A percentile compares a stretch with the other conserved stretches of the same genome.
Evolutionary conservation across 2,329 filamentous ascomycete genomes (phyloP).

Genomic region (Fusarium sp.): DNA sequence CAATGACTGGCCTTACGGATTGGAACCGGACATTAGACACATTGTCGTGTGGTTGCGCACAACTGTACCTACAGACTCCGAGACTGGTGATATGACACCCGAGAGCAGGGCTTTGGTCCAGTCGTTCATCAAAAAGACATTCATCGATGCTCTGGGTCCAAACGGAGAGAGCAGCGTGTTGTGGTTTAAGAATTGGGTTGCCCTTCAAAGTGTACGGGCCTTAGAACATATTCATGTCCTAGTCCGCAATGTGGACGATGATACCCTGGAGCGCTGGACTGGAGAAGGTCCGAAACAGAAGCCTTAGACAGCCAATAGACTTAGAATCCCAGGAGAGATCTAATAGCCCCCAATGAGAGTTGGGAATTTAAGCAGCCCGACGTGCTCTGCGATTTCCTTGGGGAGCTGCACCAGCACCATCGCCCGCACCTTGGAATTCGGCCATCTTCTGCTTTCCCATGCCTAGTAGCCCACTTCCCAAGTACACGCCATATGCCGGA

Average conservation of each 20-base stretch:
- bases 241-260: constrained; percentile 64
- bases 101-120: constrained; percentile 72
- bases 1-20: constrained; percentile 95
- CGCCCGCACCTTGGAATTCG: constrained; percentile 53
- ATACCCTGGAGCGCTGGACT: constrained; percentile 65
- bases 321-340: constrained; percentile 1
- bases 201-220: constrained; percentile 85
- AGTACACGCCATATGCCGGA: constrained; percentile 65
- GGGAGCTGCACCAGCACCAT: constrained; percentile 49
- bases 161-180: constrained; percentile 65
- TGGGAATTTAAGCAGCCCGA: constrained; percentile 57
- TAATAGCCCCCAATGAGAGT: not conserved
- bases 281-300: constrained; percentile 55
- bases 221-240: constrained; percentile 91
- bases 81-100: constrained; percentile 77
- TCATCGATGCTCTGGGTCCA: constrained; percentile 66
- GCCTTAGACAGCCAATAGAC: constrained; percentile 18
- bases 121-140: constrained; percentile 75
- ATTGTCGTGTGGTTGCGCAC: constrained; percentile 94
- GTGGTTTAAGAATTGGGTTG: constrained; percentile 97
- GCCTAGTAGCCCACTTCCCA: constrained; percentile 64
- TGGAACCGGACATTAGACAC: constrained; percentile 75
- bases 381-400: constrained; percentile 65
- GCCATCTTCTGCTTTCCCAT: constrained; percentile 65
- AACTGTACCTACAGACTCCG: constrained; percentile 74